Evolutionary conservation across 1,284 basidiomycete species (phyloP).

Genomic region (Xanthoconium separans): DNA sequence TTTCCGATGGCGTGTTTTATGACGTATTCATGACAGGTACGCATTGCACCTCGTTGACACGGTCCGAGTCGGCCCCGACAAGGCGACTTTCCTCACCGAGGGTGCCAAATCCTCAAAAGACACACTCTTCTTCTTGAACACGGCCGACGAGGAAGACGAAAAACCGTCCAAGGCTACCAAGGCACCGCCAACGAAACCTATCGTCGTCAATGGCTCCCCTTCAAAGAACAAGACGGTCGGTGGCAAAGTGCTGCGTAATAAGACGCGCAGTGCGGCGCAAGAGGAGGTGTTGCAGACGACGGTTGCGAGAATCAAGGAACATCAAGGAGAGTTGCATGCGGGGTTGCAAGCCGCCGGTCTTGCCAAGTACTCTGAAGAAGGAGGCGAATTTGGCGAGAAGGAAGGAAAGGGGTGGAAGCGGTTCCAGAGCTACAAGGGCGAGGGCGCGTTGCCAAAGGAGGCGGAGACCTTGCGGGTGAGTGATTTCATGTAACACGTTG

Average conservation of each 20-base stretch:
- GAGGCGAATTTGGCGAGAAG: slow-evolving; percentile 67
- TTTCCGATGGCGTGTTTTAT: slow-evolving; percentile 6
- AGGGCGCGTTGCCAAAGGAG: slow-evolving; percentile 82
- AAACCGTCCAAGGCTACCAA: slow-evolving; percentile 56
- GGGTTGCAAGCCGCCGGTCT: slow-evolving; percentile 83
- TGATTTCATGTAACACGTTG: slow-evolving; percentile 8
- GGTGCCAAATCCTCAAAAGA: slow-evolving; percentile 84
- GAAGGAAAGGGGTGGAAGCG: slow-evolving; percentile 76
- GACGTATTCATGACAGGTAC: slow-evolving; percentile 54
- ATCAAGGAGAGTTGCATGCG: slow-evolving; percentile 85
- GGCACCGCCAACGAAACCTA: slow-evolving; percentile 52
- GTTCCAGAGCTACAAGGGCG: slow-evolving; percentile 97
- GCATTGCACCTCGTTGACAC: slow-evolving; percentile 91
- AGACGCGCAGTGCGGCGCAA: slow-evolving; percentile 76
- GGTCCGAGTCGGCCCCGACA: slow-evolving; percentile 72
- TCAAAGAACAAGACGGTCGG: slow-evolving; percentile 71
- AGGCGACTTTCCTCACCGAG: slow-evolving; percentile 76
- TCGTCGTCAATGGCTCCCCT: slow-evolving; percentile 59
- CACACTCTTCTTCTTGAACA: slow-evolving; percentile 82
- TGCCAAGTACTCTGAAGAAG: slow-evolving; percentile 80
- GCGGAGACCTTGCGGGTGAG: slow-evolving; percentile 75
- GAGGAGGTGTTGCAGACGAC: slow-evolving; percentile 76
- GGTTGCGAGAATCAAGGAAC: slow-evolving; percentile 75
- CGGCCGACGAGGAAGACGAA: slow-evolving; percentile 51
- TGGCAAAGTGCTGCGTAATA: slow-evolving; percentile 83